Base-by-base conservation (phyloP, 768 basidiomycete species). In the Suillus alpinus region DNA sequence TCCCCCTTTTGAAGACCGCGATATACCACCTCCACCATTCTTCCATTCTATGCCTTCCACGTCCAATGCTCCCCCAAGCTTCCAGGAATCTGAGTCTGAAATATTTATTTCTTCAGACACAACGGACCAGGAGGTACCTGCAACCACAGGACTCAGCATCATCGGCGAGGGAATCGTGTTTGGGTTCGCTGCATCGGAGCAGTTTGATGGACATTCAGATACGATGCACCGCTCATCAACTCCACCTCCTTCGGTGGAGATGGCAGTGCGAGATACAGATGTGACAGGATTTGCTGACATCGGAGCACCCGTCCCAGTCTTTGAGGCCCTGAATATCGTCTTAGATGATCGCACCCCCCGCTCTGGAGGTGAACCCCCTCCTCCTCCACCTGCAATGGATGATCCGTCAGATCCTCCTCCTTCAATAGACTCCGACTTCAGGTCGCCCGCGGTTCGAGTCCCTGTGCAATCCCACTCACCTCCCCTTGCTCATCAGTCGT, bases 371-470 rank as follows among this genome's bases (percentile, higher is more conserved):
- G 73, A 77, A 26, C 85, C 81, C 1, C 91, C 89, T 0, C 92
- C 92, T 0, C 92, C 92, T 5, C 91, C 91, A 0, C 88, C 88
- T 18, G 86, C 87, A 37, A 82, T 93, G 78, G 92, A 94, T 67
- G 92, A 94, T 72, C 92, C 92, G 23, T 87, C 86, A 2, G 92
- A 94, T 70, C 92, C 92, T 23, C 92, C 92, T 5, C 92, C 92
- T 13, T 91, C 89, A 6, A 94, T 94, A 66, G 90, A 94, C 72
- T 92, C 89, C 9, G 88, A 86, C 53, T 92, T 88, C 67, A 80
- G 80, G 66, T 75, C 77, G 7, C 75, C 60, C 62, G 63, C 56
- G 13, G 72, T 57, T 53, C 65, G 63, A 61, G 68, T 57, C 31
- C 20, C 61, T 40, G 63, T 60, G 32, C 67, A 66, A 53, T 29